A percentile compares a stretch with the other conserved stretches of the same genome.
Conservation (phyloP, 495 filamentous ascomycete genomes). For the Aspergillus cavernicola region DNA sequence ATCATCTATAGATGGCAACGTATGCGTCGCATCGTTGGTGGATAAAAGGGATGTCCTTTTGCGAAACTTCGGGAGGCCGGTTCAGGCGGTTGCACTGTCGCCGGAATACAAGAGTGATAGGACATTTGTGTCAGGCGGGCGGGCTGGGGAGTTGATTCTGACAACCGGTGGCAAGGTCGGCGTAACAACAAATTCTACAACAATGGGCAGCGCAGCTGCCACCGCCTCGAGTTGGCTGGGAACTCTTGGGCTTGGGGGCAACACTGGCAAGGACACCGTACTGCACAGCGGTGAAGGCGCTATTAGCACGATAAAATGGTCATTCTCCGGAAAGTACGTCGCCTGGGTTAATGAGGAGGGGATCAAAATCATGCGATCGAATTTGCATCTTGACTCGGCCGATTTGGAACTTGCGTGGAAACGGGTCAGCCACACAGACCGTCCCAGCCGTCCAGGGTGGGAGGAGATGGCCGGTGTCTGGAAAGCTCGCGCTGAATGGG, state of each 20-base stretch:
- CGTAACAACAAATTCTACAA: constrained; percentile 73
- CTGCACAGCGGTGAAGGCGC: constrained; percentile 89
- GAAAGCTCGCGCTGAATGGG: constrained; percentile 89
- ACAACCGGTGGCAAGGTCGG: constrained; percentile 77
- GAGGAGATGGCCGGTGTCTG: constrained; percentile 93
- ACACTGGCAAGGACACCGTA: constrained; percentile 79
- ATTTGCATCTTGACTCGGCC: constrained; percentile 70
- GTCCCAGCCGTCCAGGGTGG: constrained; percentile 75
- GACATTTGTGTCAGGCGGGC: constrained; percentile 83
- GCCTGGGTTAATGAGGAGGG: constrained; percentile 95
- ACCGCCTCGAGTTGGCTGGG: constrained; percentile 90
- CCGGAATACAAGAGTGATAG: constrained; percentile 88
- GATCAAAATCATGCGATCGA: constrained; percentile 94
- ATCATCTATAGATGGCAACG: constrained; percentile 91
- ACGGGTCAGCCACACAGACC: constrained; percentile 86
- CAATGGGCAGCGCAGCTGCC: constrained; percentile 71
- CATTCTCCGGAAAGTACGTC: constrained; percentile 82
- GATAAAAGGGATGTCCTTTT: constrained; percentile 78
- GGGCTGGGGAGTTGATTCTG: constrained; percentile 85
- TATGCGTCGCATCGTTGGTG: constrained; percentile 80
- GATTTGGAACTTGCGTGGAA: constrained; percentile 89
- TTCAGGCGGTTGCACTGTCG: constrained; percentile 85
- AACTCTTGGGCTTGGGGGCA: constrained; percentile 71
- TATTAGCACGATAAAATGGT: constrained; percentile 91
- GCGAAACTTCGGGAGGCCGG: constrained; percentile 88